These are phyloP conservation scores for Lactarius psammicola DNA, from an alignment of 768 basidiomycete genomes.

Conservation along the genomic window DNA sequence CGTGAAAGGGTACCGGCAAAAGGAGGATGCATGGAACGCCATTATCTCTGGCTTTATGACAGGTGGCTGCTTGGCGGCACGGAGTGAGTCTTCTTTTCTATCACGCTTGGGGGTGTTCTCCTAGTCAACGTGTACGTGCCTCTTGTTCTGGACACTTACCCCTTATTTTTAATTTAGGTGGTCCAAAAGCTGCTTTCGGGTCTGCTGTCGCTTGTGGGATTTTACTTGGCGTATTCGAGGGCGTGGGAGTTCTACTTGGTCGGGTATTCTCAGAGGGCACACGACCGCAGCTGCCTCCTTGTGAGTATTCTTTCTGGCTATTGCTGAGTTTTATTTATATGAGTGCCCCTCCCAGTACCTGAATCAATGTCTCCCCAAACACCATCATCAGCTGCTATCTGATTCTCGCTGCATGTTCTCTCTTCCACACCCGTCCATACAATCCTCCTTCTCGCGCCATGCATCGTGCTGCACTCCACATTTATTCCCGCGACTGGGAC, in stretches of 20 bases:
- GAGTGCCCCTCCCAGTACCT: constrained; percentile 13
- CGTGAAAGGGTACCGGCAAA: constrained; percentile 94
- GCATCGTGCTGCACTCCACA: neutral
- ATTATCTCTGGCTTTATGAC: constrained; percentile 99
- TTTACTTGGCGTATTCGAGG: constrained; percentile 90
- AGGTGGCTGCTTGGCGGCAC: constrained; percentile 89
- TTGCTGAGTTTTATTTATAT: neutral
- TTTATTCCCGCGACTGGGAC: constrained; percentile 1
- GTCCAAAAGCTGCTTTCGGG: constrained; percentile 84
- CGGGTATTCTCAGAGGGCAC: constrained; percentile 85
- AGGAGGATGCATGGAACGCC: constrained; percentile 98
- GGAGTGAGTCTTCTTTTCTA: constrained; percentile 62
- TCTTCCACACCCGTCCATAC: neutral
- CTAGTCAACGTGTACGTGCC: neutral
- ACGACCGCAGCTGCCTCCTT: constrained; percentile 73
- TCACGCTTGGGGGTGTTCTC: neutral
- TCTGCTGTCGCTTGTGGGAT: constrained; percentile 98
- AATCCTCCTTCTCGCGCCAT: neutral
- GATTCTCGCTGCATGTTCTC: neutral
- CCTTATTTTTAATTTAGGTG: constrained; percentile 53
- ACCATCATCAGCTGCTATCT: constrained; percentile 20
- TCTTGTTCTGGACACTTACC: constrained; percentile 1
- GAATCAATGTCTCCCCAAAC: constrained; percentile 26
- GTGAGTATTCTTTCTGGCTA: constrained; percentile 45
- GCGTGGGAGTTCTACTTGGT: constrained; percentile 89